phyloP scores from a whole-genome alignment of 768 basidiomycete genomes.

The Chalciporus chontae region DNA sequence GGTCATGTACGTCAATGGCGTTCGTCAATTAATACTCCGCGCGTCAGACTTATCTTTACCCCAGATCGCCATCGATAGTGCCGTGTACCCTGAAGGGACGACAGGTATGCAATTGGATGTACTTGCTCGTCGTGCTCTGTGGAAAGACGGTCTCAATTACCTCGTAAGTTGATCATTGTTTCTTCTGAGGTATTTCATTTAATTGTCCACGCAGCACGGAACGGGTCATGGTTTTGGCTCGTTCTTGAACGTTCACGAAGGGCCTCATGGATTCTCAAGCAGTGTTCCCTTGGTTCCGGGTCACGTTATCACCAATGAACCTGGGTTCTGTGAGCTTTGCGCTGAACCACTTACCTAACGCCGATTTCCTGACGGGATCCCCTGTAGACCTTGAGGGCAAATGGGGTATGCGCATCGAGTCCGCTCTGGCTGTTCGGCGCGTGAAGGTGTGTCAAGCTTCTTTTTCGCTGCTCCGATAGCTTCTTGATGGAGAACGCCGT shows the following conservation, averaged over 20 bases:
- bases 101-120: conserved; percentile 82
- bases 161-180: conserved; percentile 41
- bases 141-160: conserved; percentile 84
- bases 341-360: conserved; percentile 9
- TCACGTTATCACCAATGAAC: conserved; percentile 91
- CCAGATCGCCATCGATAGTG: conserved; percentile 87
- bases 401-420: conserved; percentile 93
- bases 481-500: conserved; percentile 7
- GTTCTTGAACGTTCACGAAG: conserved; percentile 84
- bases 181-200: neutral
- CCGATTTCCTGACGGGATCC: conserved; percentile 12
- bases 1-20: conserved; percentile 71
- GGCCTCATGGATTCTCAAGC: conserved; percentile 74
- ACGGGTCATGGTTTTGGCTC: conserved; percentile 90
- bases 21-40: conserved; percentile 15
- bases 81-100: conserved; percentile 89
- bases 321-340: conserved; percentile 74
- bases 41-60: conserved; percentile 16
- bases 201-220: conserved; percentile 59
- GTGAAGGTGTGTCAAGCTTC: conserved; percentile 36
- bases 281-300: conserved; percentile 73
- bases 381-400: conserved; percentile 63
- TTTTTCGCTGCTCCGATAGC: conserved; percentile 1
- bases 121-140: conserved; percentile 82
- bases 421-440: conserved; percentile 70